These are phyloP conservation scores for Leptographium procerum DNA, from an alignment of 2,329 filamentous ascomycete species.

Conservation along the genomic window DNA sequence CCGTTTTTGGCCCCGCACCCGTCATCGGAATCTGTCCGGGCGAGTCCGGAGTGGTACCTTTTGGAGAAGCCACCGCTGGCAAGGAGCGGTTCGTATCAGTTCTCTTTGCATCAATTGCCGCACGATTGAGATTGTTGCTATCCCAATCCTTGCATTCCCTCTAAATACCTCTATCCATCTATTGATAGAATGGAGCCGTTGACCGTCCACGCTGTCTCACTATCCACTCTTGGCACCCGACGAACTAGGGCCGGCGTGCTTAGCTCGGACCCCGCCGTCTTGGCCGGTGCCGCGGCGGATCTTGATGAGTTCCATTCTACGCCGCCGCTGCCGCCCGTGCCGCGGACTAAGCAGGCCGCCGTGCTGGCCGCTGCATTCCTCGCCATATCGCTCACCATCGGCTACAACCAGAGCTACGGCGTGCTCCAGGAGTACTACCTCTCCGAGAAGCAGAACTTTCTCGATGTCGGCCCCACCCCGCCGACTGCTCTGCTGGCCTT, in stretches of 20 bases:
- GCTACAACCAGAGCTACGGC: constrained; percentile 37
- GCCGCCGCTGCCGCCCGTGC: constrained; percentile 20
- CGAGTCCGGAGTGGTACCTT: too few species aligned
- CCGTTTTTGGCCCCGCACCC: too few species aligned
- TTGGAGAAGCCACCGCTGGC: too few species aligned
- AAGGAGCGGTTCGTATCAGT: too few species aligned
- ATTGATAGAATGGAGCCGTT: neutral
- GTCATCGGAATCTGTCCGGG: too few species aligned
- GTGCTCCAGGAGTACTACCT: constrained; percentile 39
- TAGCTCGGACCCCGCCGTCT: neutral
- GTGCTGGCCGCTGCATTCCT: constrained; percentile 32
- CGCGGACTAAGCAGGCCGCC: constrained; percentile 27
- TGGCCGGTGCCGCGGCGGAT: neutral
- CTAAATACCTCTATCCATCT: neutral
- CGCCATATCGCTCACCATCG: constrained; percentile 34
- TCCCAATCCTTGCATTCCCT: neutral
- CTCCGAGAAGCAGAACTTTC: constrained; percentile 26
- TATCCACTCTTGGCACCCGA: neutral
- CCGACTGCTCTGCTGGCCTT: constrained; percentile 34
- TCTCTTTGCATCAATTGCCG: too few species aligned
- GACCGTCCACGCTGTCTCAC: neutral
- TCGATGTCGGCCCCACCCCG: constrained; percentile 19
- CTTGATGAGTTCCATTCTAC: constrained; percentile 5
- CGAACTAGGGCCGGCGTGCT: constrained; percentile 1
- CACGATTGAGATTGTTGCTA: too few species aligned